Base-by-base conservation (phyloP, 1,284 basidiomycete genomes). In the Paramarasmius palmivorus region DNA sequence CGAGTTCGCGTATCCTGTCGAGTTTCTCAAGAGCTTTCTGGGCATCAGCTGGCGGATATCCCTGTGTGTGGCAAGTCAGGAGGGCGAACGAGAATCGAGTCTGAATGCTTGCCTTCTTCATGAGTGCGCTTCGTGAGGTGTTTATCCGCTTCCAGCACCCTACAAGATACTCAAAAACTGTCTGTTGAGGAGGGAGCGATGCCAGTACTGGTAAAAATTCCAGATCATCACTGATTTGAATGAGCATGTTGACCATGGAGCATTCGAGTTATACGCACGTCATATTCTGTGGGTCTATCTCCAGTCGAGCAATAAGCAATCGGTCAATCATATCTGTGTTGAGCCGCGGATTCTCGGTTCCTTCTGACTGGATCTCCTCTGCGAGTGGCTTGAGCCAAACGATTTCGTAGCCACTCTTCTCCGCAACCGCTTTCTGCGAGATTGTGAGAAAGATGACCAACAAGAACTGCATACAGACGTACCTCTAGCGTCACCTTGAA, bases 101-200 rank as follows among this genome's bases (percentile, higher is more conserved):
- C 3, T 10, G 35, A 39, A 35, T 7, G 42, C 67, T 42, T 53
- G 87, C 89, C 77, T 84, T 85, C 65, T 86, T 88, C 39, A 79
- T 61, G 14, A 88, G 64, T 34, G 79, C 74, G 25, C 78, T 72
- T 57, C 83, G 83, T 4, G 78, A 77, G 1, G 69, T 61, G 57
- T 92, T 88, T 41, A 90, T 65, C 20, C 94, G 81, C 68, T 92
- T 94, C 96, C 96, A 99, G 63, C 91, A 90, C 19, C 88, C 88
- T 1, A 93, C 80, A 20, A 99, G 79, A 66, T 95, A 99, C 65
- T 98, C 94, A 60, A 95, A 95, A 0, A 86, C 81, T 0, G 95
- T 95, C 70, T 95, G 84, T 49, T 86, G 73, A 12, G 83, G 64
- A 2, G 93, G 92, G 22, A 97, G 72, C 22, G 89, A 90, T 2